These are phyloP conservation scores for Calonectria montana DNA, from an alignment of 2,329 filamentous ascomycete genomes.

Conservation along the genomic window DNA sequence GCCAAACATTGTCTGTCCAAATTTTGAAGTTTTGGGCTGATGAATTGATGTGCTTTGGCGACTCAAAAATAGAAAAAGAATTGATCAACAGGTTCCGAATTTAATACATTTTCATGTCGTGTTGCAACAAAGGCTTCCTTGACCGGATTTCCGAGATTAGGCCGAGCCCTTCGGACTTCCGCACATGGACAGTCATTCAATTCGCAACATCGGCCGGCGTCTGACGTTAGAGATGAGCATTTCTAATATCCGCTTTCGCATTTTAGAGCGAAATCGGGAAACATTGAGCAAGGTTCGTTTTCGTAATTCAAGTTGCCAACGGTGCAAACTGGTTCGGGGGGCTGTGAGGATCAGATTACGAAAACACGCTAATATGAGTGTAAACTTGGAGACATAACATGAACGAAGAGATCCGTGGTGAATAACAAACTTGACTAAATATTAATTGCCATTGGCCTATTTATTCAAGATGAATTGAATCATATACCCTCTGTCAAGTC, in stretches of 20 bases:
- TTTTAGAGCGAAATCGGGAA: background rate
- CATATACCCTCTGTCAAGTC: too few relatives aligned
- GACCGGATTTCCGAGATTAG: conserved; percentile 8
- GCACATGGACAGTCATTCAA: background rate
- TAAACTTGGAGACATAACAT: background rate
- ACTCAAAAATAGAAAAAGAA: background rate
- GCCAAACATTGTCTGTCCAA: background rate
- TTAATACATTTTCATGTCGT: background rate
- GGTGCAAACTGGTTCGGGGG: background rate
- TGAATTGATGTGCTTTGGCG: background rate
- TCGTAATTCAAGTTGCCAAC: background rate
- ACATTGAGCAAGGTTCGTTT: background rate
- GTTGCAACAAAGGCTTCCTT: background rate
- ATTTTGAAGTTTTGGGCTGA: background rate
- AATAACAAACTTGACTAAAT: background rate
- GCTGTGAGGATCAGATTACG: background rate
- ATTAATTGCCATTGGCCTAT: background rate
- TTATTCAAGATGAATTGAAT: background rate
- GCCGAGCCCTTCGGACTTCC: conserved; percentile 5
- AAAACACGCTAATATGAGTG: background rate
- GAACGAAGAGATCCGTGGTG: background rate
- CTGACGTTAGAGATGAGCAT: background rate
- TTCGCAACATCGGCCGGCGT: background rate
- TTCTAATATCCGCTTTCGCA: background rate
- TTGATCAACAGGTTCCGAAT: background rate